phyloP scores from a whole-genome alignment of 2,329 filamentous ascomycete species.

The Endoconidiophora polonica region DNA sequence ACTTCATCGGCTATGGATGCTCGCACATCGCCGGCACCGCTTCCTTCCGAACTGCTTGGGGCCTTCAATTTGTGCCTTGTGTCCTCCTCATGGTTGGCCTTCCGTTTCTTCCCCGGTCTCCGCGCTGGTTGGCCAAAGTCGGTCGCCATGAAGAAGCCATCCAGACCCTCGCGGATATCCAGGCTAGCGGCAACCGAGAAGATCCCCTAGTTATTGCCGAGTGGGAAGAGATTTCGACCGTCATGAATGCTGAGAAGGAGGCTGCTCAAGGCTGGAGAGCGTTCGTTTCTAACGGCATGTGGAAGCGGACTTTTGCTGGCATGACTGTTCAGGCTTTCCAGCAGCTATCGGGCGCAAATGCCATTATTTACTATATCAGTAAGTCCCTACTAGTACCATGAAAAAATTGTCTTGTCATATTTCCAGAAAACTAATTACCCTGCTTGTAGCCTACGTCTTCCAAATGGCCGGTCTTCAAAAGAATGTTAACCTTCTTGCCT shows the following conservation, averaged over 20 bases:
- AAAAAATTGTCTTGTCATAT: not conserved
- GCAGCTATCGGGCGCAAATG: constrained; percentile 39
- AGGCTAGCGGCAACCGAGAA: constrained; percentile 35
- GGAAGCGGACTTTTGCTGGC: constrained; percentile 34
- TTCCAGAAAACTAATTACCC: not conserved
- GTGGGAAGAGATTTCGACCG: constrained; percentile 31
- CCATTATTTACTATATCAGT: constrained; percentile 40
- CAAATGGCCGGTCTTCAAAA: constrained; percentile 24
- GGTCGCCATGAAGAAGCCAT: constrained; percentile 41
- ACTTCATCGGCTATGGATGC: constrained; percentile 49
- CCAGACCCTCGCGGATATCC: constrained; percentile 36
- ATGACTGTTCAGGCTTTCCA: constrained; percentile 39
- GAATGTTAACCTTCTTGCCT: constrained; percentile 36
- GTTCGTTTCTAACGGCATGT: constrained; percentile 30
- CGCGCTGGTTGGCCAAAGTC: constrained; percentile 45
- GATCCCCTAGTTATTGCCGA: constrained; percentile 41
- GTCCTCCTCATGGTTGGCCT: constrained; percentile 40
- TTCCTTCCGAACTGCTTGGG: constrained; percentile 49
- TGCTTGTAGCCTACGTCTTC: constrained; percentile 20
- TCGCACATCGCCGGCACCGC: constrained; percentile 40
- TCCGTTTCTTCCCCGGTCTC: constrained; percentile 44
- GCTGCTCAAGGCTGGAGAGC: constrained; percentile 24
- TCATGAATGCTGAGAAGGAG: constrained; percentile 19
- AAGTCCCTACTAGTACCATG: not conserved
- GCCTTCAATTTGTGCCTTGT: constrained; percentile 44